Evolutionary conservation across 805 yeast genomes (phyloP).

Genomic region (Sungouiozyma intestinalis): DNA sequence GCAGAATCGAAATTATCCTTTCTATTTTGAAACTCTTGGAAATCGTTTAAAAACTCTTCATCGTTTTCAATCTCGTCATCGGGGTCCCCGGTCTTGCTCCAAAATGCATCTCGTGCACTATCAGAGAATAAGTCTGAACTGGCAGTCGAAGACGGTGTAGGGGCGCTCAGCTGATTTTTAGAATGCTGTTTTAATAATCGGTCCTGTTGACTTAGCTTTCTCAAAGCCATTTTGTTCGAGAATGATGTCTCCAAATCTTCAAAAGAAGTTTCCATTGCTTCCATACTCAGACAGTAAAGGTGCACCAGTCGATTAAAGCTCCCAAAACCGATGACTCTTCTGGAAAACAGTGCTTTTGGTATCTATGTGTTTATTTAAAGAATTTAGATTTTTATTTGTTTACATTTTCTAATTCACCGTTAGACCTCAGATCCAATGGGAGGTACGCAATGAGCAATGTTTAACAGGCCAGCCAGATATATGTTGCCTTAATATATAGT

Average conservation of each 20-base stretch:
- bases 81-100: slow-evolving; percentile 1
- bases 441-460: not conserved
- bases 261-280: slow-evolving; percentile 19
- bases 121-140: slow-evolving; percentile 25
- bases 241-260: slow-evolving; percentile 25
- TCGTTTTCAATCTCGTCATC: slow-evolving; percentile 14
- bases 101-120: slow-evolving; percentile 2
- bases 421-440: not conserved
- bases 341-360: slow-evolving; percentile 5
- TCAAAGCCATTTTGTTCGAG: slow-evolving; percentile 4
- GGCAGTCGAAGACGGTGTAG: slow-evolving; percentile 19
- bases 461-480: too few species aligned
- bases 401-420: slow-evolving; percentile 1
- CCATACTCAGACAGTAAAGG: too few species aligned
- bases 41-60: slow-evolving; percentile 20
- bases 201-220: not conserved
- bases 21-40: slow-evolving; percentile 20
- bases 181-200: not conserved
- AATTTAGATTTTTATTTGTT: not conserved
- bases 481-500: too few species aligned
- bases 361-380: too few species aligned
- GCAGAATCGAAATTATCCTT: slow-evolving; percentile 22
- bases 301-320: too few species aligned
- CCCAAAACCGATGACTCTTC: too few species aligned
- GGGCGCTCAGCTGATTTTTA: slow-evolving; percentile 3